Base-by-base conservation (phyloP, 495 filamentous ascomycete species). In the Halenospora varia region DNA sequence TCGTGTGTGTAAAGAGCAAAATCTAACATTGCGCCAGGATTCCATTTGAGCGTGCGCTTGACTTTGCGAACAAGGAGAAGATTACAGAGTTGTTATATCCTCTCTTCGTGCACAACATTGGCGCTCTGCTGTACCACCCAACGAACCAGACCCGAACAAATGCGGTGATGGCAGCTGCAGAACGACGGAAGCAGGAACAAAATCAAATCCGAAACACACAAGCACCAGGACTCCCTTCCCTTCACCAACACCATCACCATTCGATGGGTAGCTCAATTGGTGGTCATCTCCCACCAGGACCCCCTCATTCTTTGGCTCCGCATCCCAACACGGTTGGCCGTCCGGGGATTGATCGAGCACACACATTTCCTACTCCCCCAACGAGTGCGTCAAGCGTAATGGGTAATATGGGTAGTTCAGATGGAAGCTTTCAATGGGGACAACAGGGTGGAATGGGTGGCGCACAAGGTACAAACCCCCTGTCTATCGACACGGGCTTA, bases 41-140 rank as follows among this genome's bases (percentile, higher is more conserved):
- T 67, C 94, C 94, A 9, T 98, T 95, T 63, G 95, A 97, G 57
- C 84, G 95, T 52, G 94, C 94, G 1, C 75, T 98, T 42, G 94
- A 98, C 62, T 98, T 98, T 67, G 95, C 94, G 40, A 98, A 98
- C 75, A 97, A 96, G 79, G 94, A 98, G 72, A 97, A 97, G 74
- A 98, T 98, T 62, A 97, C 95, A 0, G 93, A 98, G 70, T 73
- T 89, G 11, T 70, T 98, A 55, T 98, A 98, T 73, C 94, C 94
- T 23, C 77, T 98, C 18, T 98, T 98, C 68, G 94, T 98, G 25
- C 92, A 97, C 70, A 96, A 97, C 73, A 97, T 98, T 65, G 90
- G 94, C 44, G 87, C 89, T 40, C 79, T 97, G 53, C 79, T 98
- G 58, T 97, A 97, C 70, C 94, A 97, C 66, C 93, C 93, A 0